A percentile compares a stretch with the other conserved stretches of the same genome.
These are phyloP conservation scores for Pythium chondricola DNA, from an alignment of 352 stramenopile species.

Conservation along the genomic window DNA sequence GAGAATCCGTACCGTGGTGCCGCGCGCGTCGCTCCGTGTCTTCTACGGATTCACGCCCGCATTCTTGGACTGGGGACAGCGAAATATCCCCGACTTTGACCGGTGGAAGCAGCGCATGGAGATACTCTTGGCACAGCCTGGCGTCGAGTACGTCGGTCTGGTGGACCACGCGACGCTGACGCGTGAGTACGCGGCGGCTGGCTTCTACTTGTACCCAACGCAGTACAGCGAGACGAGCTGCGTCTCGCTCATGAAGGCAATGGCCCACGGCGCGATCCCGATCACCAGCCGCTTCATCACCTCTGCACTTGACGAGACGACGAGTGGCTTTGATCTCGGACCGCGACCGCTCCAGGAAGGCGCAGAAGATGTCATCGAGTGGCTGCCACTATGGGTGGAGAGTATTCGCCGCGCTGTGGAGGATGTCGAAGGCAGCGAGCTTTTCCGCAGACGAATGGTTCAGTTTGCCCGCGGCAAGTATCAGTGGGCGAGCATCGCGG, in stretches of 20 bases:
- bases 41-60: slow-evolving; percentile 88
- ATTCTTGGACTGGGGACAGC: slow-evolving; percentile 60
- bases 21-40: slow-evolving; percentile 56
- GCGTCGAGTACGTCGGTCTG: slow-evolving; percentile 74
- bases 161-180: slow-evolving; percentile 75
- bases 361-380: slow-evolving; percentile 24
- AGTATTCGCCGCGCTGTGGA: slow-evolving; percentile 35
- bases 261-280: slow-evolving; percentile 84
- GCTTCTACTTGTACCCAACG: slow-evolving; percentile 90
- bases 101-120: slow-evolving; percentile 57
- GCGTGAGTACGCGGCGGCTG: slow-evolving; percentile 52
- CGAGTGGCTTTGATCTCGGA: slow-evolving; percentile 65
- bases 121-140: slow-evolving; percentile 26
- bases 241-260: slow-evolving; percentile 91
- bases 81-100: slow-evolving; percentile 38
- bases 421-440: slow-evolving; percentile 18
- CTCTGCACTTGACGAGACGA: slow-evolving; percentile 69
- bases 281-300: slow-evolving; percentile 72
- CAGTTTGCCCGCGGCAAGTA: slow-evolving; percentile 45
- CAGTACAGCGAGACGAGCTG: slow-evolving; percentile 88
- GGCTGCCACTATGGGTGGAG: slow-evolving; percentile 45
- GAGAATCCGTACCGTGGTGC: slow-evolving; percentile 44
- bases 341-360: slow-evolving; percentile 25
- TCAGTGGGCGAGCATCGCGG: slow-evolving; percentile 43
- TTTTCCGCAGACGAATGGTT: slow-evolving; percentile 48